Base-by-base conservation (phyloP, 2,329 filamentous ascomycete species). In the Lachnellula hyalina region DNA sequence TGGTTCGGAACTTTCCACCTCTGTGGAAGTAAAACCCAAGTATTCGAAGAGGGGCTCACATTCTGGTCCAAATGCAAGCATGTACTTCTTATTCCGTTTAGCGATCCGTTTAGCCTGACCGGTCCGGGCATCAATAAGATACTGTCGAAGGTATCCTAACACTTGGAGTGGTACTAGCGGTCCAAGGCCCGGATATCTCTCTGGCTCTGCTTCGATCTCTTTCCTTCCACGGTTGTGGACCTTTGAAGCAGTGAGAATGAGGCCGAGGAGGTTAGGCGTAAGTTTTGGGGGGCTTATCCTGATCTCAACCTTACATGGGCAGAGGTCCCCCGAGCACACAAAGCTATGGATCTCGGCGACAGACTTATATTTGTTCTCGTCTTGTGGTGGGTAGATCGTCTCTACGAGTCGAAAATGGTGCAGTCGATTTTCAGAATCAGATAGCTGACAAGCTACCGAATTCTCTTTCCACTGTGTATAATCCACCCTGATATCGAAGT, bases 61-160 rank as follows among this genome's bases (percentile, higher is more conserved):
- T 48, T 85, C 82, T 42, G 77, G 71, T 9, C 82, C 84, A 67
- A 87, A 86, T 2, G 79, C 79, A 57, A 82, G 75, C 62, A 82
- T 74, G 61, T 86, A 89, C 54, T 80, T 79, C 65, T 85, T 84
- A 64, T 89, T 88, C 15, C 77, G 69, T 7, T 77, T 72, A 5
- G 79, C 78, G 61, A 88, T 84, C 45, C 74, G 69, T 60, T 77
- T 77, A 61, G 76, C 78, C 35, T 74, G 75, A 47, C 77, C 74
- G 6, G 70, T 68, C 49, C 57, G 60, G 8, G 81, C 75, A 69
- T 89, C 85, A 9, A 66, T 72, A 50, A 88, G 71, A 65, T 88
- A 89, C 47, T 74, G 74, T 53, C 77, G 75, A 41, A 89, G 71
- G 57, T 79, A 81, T 45, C 74, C 71, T 46, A 86, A 68, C 2